phyloP scores from a whole-genome alignment of 768 basidiomycete species.

The Dictyophora rubrovolvata region DNA sequence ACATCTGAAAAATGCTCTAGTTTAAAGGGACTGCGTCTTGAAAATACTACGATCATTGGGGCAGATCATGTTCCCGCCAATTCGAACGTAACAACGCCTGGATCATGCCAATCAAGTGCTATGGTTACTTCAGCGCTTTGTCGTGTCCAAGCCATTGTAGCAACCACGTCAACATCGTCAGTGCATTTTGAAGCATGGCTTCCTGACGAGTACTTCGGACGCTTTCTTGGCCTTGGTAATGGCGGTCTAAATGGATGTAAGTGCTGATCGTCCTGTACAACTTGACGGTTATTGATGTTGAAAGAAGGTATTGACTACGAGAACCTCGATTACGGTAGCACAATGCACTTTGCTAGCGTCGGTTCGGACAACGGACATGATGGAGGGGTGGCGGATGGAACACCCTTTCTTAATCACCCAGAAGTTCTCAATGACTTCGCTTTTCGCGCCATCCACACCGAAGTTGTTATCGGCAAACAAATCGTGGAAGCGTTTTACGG shows the following conservation, averaged over 20 bases:
- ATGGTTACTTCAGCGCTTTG: not conserved
- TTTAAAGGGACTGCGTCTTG: not conserved
- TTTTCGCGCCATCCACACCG: constrained; percentile 20
- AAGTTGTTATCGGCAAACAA: constrained; percentile 19
- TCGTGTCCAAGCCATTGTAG: constrained; percentile 5
- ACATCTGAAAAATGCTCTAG: not conserved
- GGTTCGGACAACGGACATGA: constrained; percentile 20
- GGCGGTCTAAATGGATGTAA: constrained; percentile 20
- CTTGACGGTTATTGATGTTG: not conserved
- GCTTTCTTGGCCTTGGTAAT: constrained; percentile 21
- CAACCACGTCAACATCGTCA: constrained; percentile 6
- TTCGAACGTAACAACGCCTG: constrained; percentile 1
- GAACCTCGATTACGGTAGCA: constrained; percentile 14
- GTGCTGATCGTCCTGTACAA: not conserved
- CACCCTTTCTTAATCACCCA: constrained; percentile 14
- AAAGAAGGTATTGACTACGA: constrained; percentile 15
- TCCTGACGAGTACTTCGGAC: constrained; percentile 22
- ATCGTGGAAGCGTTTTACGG: constrained; percentile 20
- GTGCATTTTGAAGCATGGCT: constrained; percentile 21
- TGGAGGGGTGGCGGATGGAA: constrained; percentile 10
- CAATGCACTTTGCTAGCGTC: constrained; percentile 17
- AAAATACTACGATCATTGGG: constrained; percentile 3
- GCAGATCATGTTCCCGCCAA: not conserved
- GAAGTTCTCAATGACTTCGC: constrained; percentile 22
- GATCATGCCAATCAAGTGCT: constrained; percentile 5